phyloP scores from a whole-genome alignment of 2,329 filamentous ascomycete genomes.

The Sporothrix luriei region DNA sequence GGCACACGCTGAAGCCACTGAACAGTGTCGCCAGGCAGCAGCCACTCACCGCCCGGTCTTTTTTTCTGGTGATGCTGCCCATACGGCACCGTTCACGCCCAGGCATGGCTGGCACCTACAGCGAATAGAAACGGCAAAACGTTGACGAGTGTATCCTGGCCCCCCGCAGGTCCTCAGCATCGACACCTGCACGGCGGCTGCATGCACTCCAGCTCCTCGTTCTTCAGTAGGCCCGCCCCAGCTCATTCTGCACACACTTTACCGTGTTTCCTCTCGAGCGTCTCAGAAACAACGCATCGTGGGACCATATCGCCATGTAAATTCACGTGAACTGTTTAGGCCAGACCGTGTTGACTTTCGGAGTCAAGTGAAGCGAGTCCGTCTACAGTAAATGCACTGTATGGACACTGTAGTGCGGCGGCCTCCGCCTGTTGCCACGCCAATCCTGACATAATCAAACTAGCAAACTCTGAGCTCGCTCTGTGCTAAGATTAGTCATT shows the following conservation, averaged over 20 bases:
- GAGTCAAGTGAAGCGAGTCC: background rate
- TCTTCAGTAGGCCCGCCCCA: background rate
- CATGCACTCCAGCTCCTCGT: background rate
- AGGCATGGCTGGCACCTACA: background rate
- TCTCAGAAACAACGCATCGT: background rate
- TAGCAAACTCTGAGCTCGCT: slow-evolving; percentile 15
- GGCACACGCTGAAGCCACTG: background rate
- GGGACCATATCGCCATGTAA: slow-evolving; percentile 4
- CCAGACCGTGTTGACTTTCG: background rate
- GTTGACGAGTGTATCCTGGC: background rate
- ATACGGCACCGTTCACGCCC: background rate
- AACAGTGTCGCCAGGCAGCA: slow-evolving; percentile 6
- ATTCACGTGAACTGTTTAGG: background rate
- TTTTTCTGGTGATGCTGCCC: background rate
- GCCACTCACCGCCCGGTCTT: slow-evolving; percentile 1
- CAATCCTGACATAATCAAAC: background rate
- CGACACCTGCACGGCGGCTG: background rate
- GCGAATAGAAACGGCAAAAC: background rate
- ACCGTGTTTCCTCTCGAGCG: background rate
- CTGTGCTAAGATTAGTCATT: slow-evolving; percentile 11
- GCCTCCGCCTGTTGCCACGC: slow-evolving; percentile 18
- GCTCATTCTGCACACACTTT: slow-evolving; percentile 15
- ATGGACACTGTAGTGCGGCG: slow-evolving; percentile 3
- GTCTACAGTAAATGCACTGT: background rate
- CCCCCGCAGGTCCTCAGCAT: background rate